A percentile compares a stretch with the other conserved stretches of the same genome.
Conservation (phyloP, 2,329 filamentous ascomycete species). For the Fusarium sp. region DNA sequence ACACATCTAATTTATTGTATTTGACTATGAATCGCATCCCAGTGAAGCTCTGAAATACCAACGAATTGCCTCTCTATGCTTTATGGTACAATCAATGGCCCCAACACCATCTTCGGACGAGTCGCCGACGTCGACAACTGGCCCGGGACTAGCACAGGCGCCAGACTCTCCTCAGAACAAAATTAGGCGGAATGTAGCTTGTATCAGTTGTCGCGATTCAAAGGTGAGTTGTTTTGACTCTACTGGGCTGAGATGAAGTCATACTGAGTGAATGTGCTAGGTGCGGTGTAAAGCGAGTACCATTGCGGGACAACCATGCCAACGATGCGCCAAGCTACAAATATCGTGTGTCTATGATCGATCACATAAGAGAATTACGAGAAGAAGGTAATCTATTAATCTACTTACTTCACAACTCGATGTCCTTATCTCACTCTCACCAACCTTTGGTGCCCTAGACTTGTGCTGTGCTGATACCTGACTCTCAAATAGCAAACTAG, state of each 20-base stretch:
- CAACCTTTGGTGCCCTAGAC: constrained; percentile 10
- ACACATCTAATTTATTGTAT: background rate
- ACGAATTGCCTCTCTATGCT: constrained; percentile 11
- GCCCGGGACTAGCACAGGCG: constrained; percentile 33
- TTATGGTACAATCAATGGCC: constrained; percentile 50
- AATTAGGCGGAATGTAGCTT: constrained; percentile 57
- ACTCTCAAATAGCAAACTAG: constrained; percentile 62
- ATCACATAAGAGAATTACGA: constrained; percentile 63
- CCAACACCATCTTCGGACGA: constrained; percentile 52
- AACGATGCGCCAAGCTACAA: constrained; percentile 62
- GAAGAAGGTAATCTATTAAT: constrained; percentile 55
- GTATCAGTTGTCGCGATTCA: constrained; percentile 58
- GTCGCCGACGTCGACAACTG: constrained; percentile 47
- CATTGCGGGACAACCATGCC: constrained; percentile 58
- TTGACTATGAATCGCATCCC: constrained; percentile 15
- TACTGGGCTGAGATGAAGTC: constrained; percentile 57
- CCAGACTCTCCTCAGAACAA: constrained; percentile 44
- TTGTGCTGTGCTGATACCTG: constrained; percentile 22
- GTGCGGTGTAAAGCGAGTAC: constrained; percentile 62
- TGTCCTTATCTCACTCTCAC: background rate
- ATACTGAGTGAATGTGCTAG: constrained; percentile 56
- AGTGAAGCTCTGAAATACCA: constrained; percentile 6
- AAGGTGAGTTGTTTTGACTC: constrained; percentile 53
- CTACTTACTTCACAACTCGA: background rate
- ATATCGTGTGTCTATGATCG: constrained; percentile 63